Conservation (phyloP, 179 eudicot genomes). For the Heliamphora ciliata region DNA sequence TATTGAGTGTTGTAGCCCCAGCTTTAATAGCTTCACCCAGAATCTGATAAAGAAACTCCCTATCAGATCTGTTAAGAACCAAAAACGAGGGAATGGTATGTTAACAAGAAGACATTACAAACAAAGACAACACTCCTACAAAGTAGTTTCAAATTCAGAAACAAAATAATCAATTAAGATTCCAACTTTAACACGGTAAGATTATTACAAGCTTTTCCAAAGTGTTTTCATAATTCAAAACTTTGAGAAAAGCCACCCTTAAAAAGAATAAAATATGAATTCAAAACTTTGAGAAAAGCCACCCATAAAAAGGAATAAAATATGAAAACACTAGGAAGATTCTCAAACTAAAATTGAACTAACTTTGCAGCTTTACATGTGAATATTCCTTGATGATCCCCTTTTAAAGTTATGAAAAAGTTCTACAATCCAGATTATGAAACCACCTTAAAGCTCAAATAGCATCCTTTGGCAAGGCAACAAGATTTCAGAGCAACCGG, state of each 20-base stretch:
- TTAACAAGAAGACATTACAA: background rate
- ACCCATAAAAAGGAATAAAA: background rate
- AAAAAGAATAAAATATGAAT: background rate
- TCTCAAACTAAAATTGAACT: background rate
- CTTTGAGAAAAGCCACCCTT: background rate
- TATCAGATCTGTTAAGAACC: slow-evolving; percentile 58
- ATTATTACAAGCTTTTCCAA: background rate
- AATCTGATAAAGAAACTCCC: slow-evolving; percentile 74
- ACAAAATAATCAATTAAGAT: background rate
- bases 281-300: background rate
- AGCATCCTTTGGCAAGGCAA: background rate
- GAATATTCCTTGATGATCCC: background rate
- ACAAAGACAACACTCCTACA: background rate
- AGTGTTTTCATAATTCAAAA: background rate
- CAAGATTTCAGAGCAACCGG: background rate
- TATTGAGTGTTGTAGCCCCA: slow-evolving; percentile 86
- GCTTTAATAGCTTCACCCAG: slow-evolving; percentile 87
- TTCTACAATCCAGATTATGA: background rate
- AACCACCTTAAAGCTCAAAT: background rate
- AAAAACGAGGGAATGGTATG: slow-evolving; percentile 12
- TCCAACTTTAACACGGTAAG: background rate
- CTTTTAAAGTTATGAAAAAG: background rate
- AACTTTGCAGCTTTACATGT: background rate
- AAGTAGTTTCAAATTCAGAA: background rate
- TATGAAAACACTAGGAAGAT: background rate